Percentiles rank a stretch among this genome's conserved stretches.
Conservation (phyloP, 2,329 filamentous ascomycete genomes). For the Xylariaceae sp. region DNA sequence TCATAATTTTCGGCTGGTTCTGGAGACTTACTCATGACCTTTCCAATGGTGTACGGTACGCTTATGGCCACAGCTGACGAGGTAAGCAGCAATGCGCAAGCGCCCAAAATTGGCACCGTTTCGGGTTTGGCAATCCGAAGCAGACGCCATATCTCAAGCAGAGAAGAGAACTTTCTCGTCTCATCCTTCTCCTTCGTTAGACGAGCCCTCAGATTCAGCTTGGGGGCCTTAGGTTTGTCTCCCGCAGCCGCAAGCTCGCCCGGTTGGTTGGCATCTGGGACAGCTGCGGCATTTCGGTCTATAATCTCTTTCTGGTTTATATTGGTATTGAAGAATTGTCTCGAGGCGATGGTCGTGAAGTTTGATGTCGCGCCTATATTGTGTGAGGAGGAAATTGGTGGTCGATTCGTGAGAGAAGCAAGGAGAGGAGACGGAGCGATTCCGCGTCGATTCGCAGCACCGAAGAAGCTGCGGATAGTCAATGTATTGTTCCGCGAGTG, state of each 20-base stretch:
- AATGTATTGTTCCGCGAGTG: conserved; percentile 5
- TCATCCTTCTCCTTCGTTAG: conserved; percentile 76
- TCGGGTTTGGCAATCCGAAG: conserved; percentile 88
- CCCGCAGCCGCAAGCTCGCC: conserved; percentile 69
- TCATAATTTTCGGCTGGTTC: neutral
- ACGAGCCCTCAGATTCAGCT: conserved; percentile 84
- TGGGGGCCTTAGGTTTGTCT: conserved; percentile 78
- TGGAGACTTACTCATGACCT: conserved; percentile 58
- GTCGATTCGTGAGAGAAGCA: conserved; percentile 1
- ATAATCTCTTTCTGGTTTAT: conserved; percentile 7
- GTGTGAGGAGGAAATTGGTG: neutral
- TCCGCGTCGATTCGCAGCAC: neutral
- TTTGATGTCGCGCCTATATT: neutral
- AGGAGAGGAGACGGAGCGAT: conserved; percentile 4
- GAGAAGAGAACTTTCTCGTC: conserved; percentile 54
- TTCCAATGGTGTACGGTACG: conserved; percentile 93
- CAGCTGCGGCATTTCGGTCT: neutral
- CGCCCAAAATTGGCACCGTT: conserved; percentile 68
- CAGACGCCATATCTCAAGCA: conserved; percentile 77
- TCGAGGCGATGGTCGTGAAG: conserved; percentile 5
- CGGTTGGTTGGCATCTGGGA: conserved; percentile 46
- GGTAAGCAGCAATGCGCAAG: conserved; percentile 80
- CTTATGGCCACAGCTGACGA: conserved; percentile 94
- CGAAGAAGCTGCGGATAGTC: neutral
- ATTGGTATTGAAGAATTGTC: conserved; percentile 19